Percentiles rank a stretch among this genome's conserved stretches.
Conservation (phyloP, 306 rosid species). For the Acacia crassicarpa region DNA sequence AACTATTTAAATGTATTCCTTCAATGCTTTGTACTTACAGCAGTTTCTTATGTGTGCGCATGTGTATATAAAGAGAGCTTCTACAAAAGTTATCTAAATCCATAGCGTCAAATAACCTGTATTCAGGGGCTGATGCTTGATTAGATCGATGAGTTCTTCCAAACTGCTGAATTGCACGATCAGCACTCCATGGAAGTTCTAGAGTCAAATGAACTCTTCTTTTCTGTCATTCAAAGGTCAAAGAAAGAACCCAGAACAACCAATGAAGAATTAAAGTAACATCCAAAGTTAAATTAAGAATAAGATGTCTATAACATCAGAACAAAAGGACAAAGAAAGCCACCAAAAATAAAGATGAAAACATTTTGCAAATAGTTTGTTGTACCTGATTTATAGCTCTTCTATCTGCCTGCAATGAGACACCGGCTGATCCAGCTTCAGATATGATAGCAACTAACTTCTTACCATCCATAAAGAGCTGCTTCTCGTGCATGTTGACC, state of each 20-base stretch:
- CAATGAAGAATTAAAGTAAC: conserved; percentile 24
- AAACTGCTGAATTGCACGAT: conserved; percentile 97
- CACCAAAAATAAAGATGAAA: neutral
- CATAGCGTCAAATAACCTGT: conserved; percentile 58
- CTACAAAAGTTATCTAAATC: neutral
- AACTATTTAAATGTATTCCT: neutral
- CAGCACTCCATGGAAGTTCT: conserved; percentile 99
- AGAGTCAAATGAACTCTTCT: conserved; percentile 96
- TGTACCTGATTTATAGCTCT: conserved; percentile 86
- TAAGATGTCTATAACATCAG: conserved; percentile 19
- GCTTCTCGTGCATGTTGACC: conserved; percentile 99
- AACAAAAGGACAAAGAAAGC: conserved; percentile 15
- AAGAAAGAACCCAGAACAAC: conserved; percentile 8
- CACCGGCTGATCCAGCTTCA: conserved; percentile 99
- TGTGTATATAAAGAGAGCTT: conserved; percentile 8
- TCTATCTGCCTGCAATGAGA: conserved; percentile 97
- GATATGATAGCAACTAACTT: conserved; percentile 93
- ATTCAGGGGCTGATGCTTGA: conserved; percentile 98
- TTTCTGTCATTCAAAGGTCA: conserved; percentile 55
- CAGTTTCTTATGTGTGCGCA: neutral
- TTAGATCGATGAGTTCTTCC: conserved; percentile 99
- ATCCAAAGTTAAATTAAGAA: neutral
- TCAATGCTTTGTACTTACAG: neutral
- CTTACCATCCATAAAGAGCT: conserved; percentile 96
- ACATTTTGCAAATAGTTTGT: conserved; percentile 22